Percentiles rank a stretch among this genome's conserved stretches.
Conservation (phyloP, 129 eudicot species). For the Tagetes erecta region DNA sequence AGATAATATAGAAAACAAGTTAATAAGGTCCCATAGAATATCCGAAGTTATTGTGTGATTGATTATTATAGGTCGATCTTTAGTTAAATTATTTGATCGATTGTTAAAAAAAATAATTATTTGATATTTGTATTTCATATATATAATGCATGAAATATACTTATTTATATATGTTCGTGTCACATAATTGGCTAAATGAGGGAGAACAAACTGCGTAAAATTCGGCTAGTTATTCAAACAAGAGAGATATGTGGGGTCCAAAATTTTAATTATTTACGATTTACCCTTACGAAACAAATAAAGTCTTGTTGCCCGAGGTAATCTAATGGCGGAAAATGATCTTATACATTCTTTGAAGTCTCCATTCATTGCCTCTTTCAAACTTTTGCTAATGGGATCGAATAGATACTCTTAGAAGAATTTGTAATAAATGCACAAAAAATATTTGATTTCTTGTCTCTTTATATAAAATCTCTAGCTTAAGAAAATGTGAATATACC, state of each 20-base stretch:
- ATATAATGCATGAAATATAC: neutral
- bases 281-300: no score
- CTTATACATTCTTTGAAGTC: no score
- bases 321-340: no score
- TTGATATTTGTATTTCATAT: neutral
- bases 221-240: neutral
- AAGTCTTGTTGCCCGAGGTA: no score
- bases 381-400: no score
- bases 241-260: neutral
- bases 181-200: neutral
- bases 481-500: no score
- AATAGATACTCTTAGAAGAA: no score
- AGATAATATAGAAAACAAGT: neutral
- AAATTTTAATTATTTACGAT: neutral
- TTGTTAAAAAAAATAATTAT: no score
- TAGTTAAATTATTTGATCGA: neutral
- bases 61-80: neutral
- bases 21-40: conserved; percentile 3
- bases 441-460: no score
- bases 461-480: no score
- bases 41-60: neutral
- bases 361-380: no score
- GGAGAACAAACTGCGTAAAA: neutral
- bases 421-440: no score
- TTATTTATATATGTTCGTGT: neutral